Evolutionary conservation across 2,329 filamentous ascomycete species (phyloP).

Genomic region (Fusarium buxicola): DNA sequence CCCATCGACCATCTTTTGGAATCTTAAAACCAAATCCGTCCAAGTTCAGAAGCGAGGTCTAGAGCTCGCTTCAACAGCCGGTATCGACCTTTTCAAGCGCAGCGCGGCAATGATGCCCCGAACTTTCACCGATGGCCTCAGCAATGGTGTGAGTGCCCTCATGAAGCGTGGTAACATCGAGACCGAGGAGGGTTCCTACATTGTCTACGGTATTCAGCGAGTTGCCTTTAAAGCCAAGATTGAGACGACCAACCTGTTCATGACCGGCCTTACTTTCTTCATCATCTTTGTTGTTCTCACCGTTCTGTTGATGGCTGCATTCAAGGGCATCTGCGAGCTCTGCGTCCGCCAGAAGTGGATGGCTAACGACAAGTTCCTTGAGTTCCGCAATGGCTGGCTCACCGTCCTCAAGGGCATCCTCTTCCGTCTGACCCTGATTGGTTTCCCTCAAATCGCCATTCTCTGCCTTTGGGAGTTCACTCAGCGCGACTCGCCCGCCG

Average conservation of each 20-base stretch:
- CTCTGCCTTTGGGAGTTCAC: conserved; percentile 96
- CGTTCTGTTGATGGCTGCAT: conserved; percentile 76
- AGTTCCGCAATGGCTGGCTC: conserved; percentile 95
- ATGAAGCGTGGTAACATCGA: conserved; percentile 67
- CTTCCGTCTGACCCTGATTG: conserved; percentile 89
- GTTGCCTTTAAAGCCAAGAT: conserved; percentile 88
- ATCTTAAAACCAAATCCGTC: conserved; percentile 80
- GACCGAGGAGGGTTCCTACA: conserved; percentile 65
- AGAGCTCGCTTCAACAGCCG: conserved; percentile 50
- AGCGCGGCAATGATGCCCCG: conserved; percentile 64
- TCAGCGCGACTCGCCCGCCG: conserved; percentile 82
- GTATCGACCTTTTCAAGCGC: conserved; percentile 64
- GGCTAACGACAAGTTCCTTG: conserved; percentile 86
- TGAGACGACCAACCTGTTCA: conserved; percentile 91
- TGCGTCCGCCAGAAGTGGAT: conserved; percentile 81
- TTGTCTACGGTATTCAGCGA: conserved; percentile 86
- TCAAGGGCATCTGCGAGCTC: conserved; percentile 85
- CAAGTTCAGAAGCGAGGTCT: conserved; percentile 76
- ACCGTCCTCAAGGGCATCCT: conserved; percentile 94
- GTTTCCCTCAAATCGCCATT: conserved; percentile 90
- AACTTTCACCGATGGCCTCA: conserved; percentile 52
- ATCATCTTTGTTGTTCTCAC: conserved; percentile 83
- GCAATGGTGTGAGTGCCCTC: conserved; percentile 54
- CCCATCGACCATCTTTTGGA: conserved; percentile 81
- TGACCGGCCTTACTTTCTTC: conserved; percentile 92